These are phyloP conservation scores for Darksidea phi DNA, from an alignment of 495 filamentous ascomycete species.

Conservation along the genomic window DNA sequence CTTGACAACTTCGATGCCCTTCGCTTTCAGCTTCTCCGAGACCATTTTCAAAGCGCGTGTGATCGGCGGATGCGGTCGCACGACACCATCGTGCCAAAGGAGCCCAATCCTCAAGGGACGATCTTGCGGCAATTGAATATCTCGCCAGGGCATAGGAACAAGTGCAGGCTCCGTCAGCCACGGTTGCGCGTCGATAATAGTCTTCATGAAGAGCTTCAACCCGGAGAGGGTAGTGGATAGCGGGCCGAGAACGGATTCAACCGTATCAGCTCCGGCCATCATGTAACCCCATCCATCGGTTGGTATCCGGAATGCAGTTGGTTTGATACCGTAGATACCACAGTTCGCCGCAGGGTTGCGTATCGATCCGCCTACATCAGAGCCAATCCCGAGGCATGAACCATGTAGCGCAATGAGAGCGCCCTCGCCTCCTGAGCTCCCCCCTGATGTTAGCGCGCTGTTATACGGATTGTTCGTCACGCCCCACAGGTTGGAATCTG, in stretches of 20 bases:
- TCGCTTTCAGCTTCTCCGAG: slow-evolving; percentile 52
- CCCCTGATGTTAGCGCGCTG: slow-evolving; percentile 33
- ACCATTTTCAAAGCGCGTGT: slow-evolving; percentile 57
- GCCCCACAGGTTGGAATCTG: slow-evolving; percentile 59
- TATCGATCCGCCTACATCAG: slow-evolving; percentile 40
- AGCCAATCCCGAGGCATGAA: slow-evolving; percentile 37
- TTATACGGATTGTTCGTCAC: slow-evolving; percentile 41
- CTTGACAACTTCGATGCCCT: slow-evolving; percentile 58
- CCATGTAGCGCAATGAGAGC: slow-evolving; percentile 37
- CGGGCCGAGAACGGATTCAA: slow-evolving; percentile 62
- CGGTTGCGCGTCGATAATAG: slow-evolving; percentile 56
- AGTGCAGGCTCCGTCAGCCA: slow-evolving; percentile 62
- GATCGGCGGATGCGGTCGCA: slow-evolving; percentile 70
- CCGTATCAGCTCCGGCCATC: slow-evolving; percentile 57
- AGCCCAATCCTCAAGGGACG: slow-evolving; percentile 60
- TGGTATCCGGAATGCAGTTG: slow-evolving; percentile 60
- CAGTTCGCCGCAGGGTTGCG: slow-evolving; percentile 60
- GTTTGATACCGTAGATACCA: slow-evolving; percentile 65
- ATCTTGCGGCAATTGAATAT: not conserved
- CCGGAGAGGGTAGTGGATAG: slow-evolving; percentile 61
- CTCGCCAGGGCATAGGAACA: slow-evolving; percentile 59
- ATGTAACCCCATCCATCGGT: slow-evolving; percentile 50
- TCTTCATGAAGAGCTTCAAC: slow-evolving; percentile 62
- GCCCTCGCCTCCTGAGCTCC: slow-evolving; percentile 39
- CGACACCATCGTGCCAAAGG: slow-evolving; percentile 68